These are phyloP conservation scores for Metschnikowia borealis DNA, from an alignment of 805 yeast species.

Conservation along the genomic window DNA sequence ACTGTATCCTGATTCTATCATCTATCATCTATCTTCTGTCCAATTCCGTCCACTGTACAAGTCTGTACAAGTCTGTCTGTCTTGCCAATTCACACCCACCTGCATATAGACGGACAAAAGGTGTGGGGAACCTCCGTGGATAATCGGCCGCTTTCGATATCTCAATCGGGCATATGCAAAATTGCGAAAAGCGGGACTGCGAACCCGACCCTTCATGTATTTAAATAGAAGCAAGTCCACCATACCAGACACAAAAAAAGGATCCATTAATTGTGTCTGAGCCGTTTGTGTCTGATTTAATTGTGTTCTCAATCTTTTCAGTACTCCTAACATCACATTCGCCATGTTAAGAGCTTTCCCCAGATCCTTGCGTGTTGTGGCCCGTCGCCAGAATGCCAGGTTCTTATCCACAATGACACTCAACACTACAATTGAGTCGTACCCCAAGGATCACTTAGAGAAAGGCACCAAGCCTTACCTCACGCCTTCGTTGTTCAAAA, in stretches of 20 bases:
- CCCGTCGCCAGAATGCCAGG: constrained; percentile 6
- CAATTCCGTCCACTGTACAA: too few relatives aligned
- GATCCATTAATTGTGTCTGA: neutral
- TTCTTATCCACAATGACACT: constrained; percentile 14
- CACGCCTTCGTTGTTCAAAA: constrained; percentile 51
- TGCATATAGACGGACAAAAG: neutral
- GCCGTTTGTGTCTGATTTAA: neutral
- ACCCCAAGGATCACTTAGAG: constrained; percentile 40
- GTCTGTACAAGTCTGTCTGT: too few relatives aligned
- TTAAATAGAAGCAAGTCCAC: neutral
- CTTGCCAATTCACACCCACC: neutral
- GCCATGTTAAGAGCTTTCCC: constrained; percentile 12
- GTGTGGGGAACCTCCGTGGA: constrained; percentile 6
- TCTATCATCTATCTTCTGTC: neutral
- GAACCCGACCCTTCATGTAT: constrained; percentile 11
- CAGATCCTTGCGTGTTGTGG: constrained; percentile 6
- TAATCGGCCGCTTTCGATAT: neutral
- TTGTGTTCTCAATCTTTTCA: neutral
- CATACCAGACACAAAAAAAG: neutral
- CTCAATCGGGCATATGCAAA: constrained; percentile 5
- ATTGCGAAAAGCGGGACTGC: constrained; percentile 15
- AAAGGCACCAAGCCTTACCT: constrained; percentile 40
- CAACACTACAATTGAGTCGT: constrained; percentile 31
- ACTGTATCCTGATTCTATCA: neutral
- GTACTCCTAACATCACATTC: neutral